These are phyloP conservation scores for Cutaneotrichosporon dermatis DNA, from an alignment of 1,284 basidiomycete genomes.

Conservation along the genomic window DNA sequence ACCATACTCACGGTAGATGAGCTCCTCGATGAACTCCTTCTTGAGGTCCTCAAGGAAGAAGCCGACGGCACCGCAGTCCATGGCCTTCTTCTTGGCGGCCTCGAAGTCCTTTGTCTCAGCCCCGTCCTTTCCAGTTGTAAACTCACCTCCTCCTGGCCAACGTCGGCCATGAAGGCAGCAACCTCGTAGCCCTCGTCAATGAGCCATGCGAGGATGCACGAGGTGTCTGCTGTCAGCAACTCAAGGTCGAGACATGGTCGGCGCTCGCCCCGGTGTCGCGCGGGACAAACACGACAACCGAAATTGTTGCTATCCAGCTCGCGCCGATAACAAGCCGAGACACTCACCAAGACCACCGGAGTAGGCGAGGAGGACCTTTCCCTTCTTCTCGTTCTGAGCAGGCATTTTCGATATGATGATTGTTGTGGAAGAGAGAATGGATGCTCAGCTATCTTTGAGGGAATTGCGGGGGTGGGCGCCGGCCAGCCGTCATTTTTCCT, in stretches of 20 bases:
- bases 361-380: conserved; percentile 64
- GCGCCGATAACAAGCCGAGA: neutral
- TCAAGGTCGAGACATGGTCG: no score
- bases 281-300: no score
- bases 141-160: conserved; percentile 89
- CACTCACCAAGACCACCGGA: conserved; percentile 91
- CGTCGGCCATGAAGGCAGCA: conserved; percentile 97
- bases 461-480: no score
- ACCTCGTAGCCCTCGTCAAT: conserved; percentile 98
- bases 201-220: conserved; percentile 93
- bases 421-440: neutral
- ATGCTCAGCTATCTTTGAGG: neutral
- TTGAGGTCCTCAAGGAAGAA: conserved; percentile 96
- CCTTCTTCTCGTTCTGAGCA: conserved; percentile 43
- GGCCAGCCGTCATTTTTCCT: no score
- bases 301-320: no score
- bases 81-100: conserved; percentile 85
- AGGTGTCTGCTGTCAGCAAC: conserved; percentile 63
- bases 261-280: no score
- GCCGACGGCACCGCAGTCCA: conserved; percentile 88
- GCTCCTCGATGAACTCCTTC: conserved; percentile 90
- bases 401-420: conserved; percentile 14
- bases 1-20: conserved; percentile 71
- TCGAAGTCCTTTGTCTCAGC: conserved; percentile 70
- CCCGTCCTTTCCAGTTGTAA: neutral